Conservation (phyloP, 1,284 basidiomycete genomes). For the Trichosporon faecale region DNA sequence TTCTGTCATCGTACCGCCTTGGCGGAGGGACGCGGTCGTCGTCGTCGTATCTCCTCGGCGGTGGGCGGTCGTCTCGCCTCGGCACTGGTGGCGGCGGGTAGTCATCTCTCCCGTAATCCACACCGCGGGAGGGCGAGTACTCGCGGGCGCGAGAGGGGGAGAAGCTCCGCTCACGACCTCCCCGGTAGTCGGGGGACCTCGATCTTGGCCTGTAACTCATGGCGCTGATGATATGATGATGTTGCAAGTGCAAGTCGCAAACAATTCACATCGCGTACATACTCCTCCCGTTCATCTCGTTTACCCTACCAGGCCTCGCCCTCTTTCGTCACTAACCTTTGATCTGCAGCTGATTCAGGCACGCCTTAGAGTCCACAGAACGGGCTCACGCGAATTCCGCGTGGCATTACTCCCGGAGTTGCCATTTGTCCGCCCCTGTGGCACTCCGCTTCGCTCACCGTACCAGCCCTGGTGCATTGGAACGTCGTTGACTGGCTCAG, state of each 20-base stretch:
- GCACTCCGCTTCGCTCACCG: neutral
- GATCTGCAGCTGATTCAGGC: neutral
- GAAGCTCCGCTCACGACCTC: neutral
- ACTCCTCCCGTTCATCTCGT: neutral
- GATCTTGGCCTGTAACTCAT: slow-evolving; percentile 25
- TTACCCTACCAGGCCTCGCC: neutral
- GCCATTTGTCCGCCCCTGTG: slow-evolving; percentile 7
- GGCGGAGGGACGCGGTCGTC: slow-evolving; percentile 17
- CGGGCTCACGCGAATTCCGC: neutral
- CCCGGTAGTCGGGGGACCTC: slow-evolving; percentile 22
- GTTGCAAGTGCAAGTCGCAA: neutral
- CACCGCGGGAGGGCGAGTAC: slow-evolving; percentile 14
- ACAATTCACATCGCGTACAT: neutral
- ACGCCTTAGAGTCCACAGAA: neutral
- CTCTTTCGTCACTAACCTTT: neutral
- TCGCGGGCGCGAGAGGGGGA: slow-evolving; percentile 11
- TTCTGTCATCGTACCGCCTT: slow-evolving; percentile 19
- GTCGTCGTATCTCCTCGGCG: slow-evolving; percentile 25
- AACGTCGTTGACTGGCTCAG: slow-evolving; percentile 6
- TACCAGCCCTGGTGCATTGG: slow-evolving; percentile 1
- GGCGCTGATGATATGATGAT: slow-evolving; percentile 8
- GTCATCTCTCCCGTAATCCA: slow-evolving; percentile 4
- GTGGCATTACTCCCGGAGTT: slow-evolving; percentile 5
- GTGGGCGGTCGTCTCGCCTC: slow-evolving; percentile 2
- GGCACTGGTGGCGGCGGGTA: neutral